Percentiles rank a stretch among this genome's conserved stretches.
These are phyloP conservation scores for Emericellopsis atlantica DNA, from an alignment of 2,329 filamentous ascomycete species.

Conservation along the genomic window DNA sequence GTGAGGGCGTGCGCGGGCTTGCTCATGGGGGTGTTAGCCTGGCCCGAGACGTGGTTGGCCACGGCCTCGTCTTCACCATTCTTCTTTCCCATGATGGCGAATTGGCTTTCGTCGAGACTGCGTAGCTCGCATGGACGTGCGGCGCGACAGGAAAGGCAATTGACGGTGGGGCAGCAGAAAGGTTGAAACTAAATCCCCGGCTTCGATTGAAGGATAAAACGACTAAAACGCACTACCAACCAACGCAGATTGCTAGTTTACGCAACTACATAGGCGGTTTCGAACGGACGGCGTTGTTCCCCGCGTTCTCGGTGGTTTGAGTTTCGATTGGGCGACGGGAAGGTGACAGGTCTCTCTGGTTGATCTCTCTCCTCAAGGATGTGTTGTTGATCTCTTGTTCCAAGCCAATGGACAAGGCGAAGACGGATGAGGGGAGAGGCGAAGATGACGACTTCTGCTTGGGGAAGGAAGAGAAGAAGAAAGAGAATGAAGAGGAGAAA, in stretches of 20 bases:
- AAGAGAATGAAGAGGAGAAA: constrained; percentile 2
- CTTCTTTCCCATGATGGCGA: constrained; percentile 11
- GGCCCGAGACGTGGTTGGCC: constrained; percentile 18
- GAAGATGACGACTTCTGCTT: neutral
- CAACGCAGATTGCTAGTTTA: too few relatives aligned
- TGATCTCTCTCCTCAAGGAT: too few relatives aligned
- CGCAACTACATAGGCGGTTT: too few relatives aligned
- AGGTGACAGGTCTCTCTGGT: too few relatives aligned
- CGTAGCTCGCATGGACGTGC: too few relatives aligned
- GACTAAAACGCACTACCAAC: too few relatives aligned
- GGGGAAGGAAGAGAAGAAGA: neutral
- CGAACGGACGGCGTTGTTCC: too few relatives aligned
- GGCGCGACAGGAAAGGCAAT: too few relatives aligned
- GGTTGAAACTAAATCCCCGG: neutral
- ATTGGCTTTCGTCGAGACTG: neutral
- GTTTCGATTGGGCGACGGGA: too few relatives aligned
- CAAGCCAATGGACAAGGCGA: too few relatives aligned
- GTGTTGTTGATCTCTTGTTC: too few relatives aligned
- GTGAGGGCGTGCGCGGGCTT: constrained; percentile 50
- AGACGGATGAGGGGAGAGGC: neutral
- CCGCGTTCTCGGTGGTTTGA: too few relatives aligned
- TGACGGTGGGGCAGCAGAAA: neutral
- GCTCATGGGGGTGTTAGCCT: constrained; percentile 38
- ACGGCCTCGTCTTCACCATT: constrained; percentile 8
- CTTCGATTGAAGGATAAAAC: neutral